A percentile compares a stretch with the other conserved stretches of the same genome.
phyloP scores from a whole-genome alignment of 768 basidiomycete species.

The Dentipellis fragilis region DNA sequence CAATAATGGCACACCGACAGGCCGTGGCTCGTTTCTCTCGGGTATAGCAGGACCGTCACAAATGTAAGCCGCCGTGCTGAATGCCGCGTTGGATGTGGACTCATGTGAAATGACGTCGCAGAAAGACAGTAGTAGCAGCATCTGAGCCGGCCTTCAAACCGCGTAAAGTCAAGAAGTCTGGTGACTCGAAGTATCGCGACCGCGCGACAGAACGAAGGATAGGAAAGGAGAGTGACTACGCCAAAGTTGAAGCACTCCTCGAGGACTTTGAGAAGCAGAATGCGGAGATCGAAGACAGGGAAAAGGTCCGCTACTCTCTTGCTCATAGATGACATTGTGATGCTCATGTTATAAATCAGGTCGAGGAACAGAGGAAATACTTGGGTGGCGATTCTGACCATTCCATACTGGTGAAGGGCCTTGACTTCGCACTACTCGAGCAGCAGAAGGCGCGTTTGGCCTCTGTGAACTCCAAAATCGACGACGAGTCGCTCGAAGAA shows the following conservation, averaged over 20 bases:
- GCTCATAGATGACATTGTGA: not conserved
- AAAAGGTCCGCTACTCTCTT: slow-evolving; percentile 30
- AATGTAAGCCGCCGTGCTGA: slow-evolving; percentile 2
- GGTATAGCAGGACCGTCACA: slow-evolving; percentile 9
- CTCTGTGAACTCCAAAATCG: slow-evolving; percentile 37
- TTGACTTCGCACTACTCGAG: slow-evolving; percentile 80
- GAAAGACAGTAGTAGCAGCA: slow-evolving; percentile 37
- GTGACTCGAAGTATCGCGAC: slow-evolving; percentile 50
- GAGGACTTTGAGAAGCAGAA: slow-evolving; percentile 71
- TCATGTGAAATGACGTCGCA: slow-evolving; percentile 9
- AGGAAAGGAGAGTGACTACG: slow-evolving; percentile 65
- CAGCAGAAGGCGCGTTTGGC: slow-evolving; percentile 65
- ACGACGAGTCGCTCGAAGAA: slow-evolving; percentile 76
- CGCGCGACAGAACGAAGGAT: slow-evolving; percentile 64
- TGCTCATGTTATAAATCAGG: slow-evolving; percentile 23
- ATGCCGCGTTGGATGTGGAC: not conserved
- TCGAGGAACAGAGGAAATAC: slow-evolving; percentile 64
- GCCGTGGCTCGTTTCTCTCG: slow-evolving; percentile 25
- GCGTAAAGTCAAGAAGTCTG: slow-evolving; percentile 53
- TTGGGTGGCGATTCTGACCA: slow-evolving; percentile 80
- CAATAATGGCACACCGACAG: slow-evolving; percentile 14
- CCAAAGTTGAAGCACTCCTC: slow-evolving; percentile 68
- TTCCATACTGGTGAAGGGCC: slow-evolving; percentile 80
- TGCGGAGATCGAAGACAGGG: slow-evolving; percentile 47
- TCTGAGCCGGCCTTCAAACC: slow-evolving; percentile 71